Base-by-base conservation (phyloP, 768 basidiomycete genomes). In the Paxillus ammoniavirescens region DNA sequence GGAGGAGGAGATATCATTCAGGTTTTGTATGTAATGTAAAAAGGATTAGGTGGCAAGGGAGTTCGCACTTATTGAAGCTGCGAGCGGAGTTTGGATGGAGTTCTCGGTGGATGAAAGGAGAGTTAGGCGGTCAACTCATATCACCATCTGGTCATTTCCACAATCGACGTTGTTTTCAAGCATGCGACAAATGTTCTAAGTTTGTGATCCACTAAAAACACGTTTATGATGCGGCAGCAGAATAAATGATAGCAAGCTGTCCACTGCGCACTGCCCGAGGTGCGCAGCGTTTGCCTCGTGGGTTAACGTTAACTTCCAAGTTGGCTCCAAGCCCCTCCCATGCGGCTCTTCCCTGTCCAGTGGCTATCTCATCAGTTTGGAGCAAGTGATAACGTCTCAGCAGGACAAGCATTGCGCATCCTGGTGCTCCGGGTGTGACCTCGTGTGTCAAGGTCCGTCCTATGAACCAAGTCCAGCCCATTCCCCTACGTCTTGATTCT, bases 391-490 rank as follows among this genome's bases (percentile, higher is more conserved):
- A 35, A 13, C 10, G 35, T 5, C 35, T 13, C 12, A 12, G 35
- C 10, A 14, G 1, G 35, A 35, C 35, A 35, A 8, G 31, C 31
- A 31, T 31, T 9, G 10, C 7, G 10, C 31, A 31, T 31, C 2
- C 31, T 31, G 8, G 6, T 10, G 31, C 31, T 9, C 31, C 31
- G 4, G 10, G 31, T 30, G 1, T 6, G 28, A 30, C 6, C 31
- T 31, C 31, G 31, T 2, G 31, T 31, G 31, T 10, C 31, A 31
- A 10, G 10, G 13, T 12, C 3, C 9, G 33, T 33, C 14, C 66
- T 50, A 71, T 13, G 46, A 55, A n/a, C 52, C 60, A 40, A 77
- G 65, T 1, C 78, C 77, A 5, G 36, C 49, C 78, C 77, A 79
- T 55, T 78, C 77, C 37, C 73, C 70, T 30, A 47, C 26, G n/a